Evolutionary conservation across 2,329 filamentous ascomycete species (phyloP).

Genomic region (Decorospora gaudefroyi): DNA sequence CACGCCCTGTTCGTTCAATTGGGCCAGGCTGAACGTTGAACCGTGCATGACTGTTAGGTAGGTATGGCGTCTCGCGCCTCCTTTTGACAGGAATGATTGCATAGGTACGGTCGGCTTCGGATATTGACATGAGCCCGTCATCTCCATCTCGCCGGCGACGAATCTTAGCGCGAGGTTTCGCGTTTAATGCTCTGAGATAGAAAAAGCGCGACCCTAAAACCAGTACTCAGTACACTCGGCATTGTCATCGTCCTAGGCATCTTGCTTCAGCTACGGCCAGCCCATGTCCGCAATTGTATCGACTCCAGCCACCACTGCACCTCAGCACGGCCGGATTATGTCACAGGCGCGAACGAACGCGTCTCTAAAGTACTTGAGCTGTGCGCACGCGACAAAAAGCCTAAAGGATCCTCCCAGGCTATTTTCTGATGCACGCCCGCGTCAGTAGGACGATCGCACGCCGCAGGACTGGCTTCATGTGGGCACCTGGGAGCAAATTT

Average conservation of each 20-base stretch:
- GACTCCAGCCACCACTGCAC: slow-evolving; percentile 29
- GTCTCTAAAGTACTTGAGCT: slow-evolving; percentile 37
- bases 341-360: slow-evolving; percentile 43
- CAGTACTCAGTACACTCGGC: slow-evolving; percentile 30
- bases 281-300: slow-evolving; percentile 35
- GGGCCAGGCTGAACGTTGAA: too few species aligned
- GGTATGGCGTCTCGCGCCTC: slow-evolving; percentile 30
- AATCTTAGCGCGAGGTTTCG: slow-evolving; percentile 34
- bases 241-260: slow-evolving; percentile 16
- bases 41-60: too few species aligned
- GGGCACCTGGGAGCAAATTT: slow-evolving; percentile 33
- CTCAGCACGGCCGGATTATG: slow-evolving; percentile 31
- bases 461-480: slow-evolving; percentile 29
- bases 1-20: too few species aligned
- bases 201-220: slow-evolving; percentile 31
- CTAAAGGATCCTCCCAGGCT: slow-evolving; percentile 25
- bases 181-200: slow-evolving; percentile 21
- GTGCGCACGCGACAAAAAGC: slow-evolving; percentile 39
- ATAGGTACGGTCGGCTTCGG: slow-evolving; percentile 23
- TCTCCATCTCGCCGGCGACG: slow-evolving; percentile 28
- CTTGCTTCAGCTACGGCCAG: slow-evolving; percentile 21
- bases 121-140: slow-evolving; percentile 29
- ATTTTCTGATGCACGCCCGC: slow-evolving; percentile 34
- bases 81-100: slow-evolving; percentile 10
- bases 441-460: slow-evolving; percentile 19